A percentile compares a stretch with the other conserved stretches of the same genome.
phyloP scores from a whole-genome alignment of 148 eudicot species.

The Oxyria digyna region DNA sequence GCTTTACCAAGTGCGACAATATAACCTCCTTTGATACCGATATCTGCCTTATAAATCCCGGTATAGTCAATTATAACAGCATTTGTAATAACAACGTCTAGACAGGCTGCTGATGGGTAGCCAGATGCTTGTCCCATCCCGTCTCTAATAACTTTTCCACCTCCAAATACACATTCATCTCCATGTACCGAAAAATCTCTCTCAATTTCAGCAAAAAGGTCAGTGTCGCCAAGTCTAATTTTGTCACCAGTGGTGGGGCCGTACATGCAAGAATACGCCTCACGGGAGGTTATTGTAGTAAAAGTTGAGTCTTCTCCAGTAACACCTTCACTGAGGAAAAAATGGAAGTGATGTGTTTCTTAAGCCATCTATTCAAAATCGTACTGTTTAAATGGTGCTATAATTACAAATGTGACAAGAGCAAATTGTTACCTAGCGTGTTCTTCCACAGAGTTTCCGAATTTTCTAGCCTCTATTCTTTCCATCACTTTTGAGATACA shows the following conservation, averaged over 20 bases:
- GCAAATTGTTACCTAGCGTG: constrained; percentile 39
- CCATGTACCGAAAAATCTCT: constrained; percentile 71
- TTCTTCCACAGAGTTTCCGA: constrained; percentile 45
- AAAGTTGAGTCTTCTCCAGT: constrained; percentile 46
- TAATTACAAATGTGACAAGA: background rate
- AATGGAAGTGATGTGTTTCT: background rate
- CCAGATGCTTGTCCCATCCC: constrained; percentile 98
- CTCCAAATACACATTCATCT: constrained; percentile 96
- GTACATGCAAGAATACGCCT: constrained; percentile 82
- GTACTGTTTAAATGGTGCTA: background rate
- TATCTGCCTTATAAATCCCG: constrained; percentile 86
- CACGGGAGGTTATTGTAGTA: constrained; percentile 45
- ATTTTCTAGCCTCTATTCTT: constrained; percentile 32
- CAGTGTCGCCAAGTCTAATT: constrained; percentile 89
- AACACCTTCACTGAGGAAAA: constrained; percentile 49
- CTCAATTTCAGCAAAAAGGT: constrained; percentile 85
- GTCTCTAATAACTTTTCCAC: constrained; percentile 90
- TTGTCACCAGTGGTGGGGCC: constrained; percentile 94
- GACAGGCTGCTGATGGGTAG: constrained; percentile 39
- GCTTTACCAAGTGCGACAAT: constrained; percentile 76
- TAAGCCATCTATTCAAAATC: background rate
- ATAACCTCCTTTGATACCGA: constrained; percentile 74
- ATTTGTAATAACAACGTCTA: constrained; percentile 92
- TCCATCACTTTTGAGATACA: constrained; percentile 40
- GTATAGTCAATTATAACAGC: constrained; percentile 88